Evolutionary conservation across 1,284 basidiomycete genomes (phyloP).

Genomic region (Ustilago lituana): DNA sequence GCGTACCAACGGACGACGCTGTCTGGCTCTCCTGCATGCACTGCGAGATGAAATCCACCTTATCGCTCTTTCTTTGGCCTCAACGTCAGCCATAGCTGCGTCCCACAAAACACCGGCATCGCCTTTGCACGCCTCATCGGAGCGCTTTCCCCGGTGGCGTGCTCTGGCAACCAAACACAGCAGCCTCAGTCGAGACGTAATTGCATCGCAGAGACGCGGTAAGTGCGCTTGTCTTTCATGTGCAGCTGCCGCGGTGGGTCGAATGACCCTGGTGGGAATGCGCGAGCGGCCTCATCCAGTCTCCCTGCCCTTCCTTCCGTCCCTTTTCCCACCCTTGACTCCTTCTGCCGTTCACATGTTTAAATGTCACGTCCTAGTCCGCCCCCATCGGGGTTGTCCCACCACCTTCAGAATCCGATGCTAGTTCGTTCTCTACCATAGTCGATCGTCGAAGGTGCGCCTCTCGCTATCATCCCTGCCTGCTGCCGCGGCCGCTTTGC

Average conservation of each 20-base stretch:
- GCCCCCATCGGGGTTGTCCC: conserved; percentile 14
- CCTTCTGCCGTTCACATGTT: background rate
- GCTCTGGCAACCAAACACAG: conserved; percentile 8
- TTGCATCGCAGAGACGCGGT: conserved; percentile 2
- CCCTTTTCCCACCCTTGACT: conserved; percentile 1
- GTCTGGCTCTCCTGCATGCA: background rate
- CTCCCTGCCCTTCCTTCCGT: background rate
- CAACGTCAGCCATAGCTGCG: background rate
- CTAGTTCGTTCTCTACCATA: background rate
- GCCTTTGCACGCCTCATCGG: background rate
- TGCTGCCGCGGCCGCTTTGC: background rate
- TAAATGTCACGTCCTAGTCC: conserved; percentile 1
- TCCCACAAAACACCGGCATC: conserved; percentile 7
- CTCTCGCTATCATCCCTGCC: background rate
- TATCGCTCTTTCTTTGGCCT: conserved; percentile 3
- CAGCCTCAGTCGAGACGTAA: background rate
- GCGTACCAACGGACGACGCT: background rate
- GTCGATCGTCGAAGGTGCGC: background rate
- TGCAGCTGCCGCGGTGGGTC: conserved; percentile 15
- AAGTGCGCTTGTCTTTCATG: conserved; percentile 8
- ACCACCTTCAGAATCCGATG: conserved; percentile 12
- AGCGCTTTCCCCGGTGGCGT: conserved; percentile 5
- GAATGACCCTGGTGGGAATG: conserved; percentile 20
- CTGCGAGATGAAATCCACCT: conserved; percentile 22
- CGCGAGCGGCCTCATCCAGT: background rate